Evolutionary conservation across 1,284 basidiomycete genomes (phyloP).

Genomic region (Moesziomyces sp.): DNA sequence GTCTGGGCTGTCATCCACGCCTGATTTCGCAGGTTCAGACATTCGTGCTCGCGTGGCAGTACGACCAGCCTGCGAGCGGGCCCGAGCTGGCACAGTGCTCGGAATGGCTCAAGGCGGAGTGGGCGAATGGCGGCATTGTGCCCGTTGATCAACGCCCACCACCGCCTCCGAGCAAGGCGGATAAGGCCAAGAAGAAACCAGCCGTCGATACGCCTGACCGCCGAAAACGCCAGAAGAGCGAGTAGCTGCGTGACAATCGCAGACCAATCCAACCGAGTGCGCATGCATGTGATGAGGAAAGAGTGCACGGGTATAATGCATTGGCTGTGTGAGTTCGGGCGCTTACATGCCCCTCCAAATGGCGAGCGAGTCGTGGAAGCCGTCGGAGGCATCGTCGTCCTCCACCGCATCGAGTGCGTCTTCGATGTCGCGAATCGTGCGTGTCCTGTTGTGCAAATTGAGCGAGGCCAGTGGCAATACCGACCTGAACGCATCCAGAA

Average conservation of each 20-base stretch:
- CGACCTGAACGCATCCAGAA: background rate
- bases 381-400: background rate
- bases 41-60: slow-evolving; percentile 59
- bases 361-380: slow-evolving; percentile 11
- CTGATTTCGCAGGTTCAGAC: slow-evolving; percentile 55
- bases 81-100: slow-evolving; percentile 26
- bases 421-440: slow-evolving; percentile 14
- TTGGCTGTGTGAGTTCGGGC: background rate
- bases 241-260: slow-evolving; percentile 8
- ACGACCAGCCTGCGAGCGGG: slow-evolving; percentile 13
- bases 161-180: slow-evolving; percentile 17
- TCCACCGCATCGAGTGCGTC: slow-evolving; percentile 14
- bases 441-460: slow-evolving; percentile 19
- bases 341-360: slow-evolving; percentile 48
- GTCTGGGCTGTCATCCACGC: slow-evolving; percentile 42
- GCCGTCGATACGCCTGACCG: slow-evolving; percentile 7
- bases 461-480: slow-evolving; percentile 25
- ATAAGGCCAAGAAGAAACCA: slow-evolving; percentile 39
- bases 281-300: background rate
- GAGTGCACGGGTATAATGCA: slow-evolving; percentile 16
- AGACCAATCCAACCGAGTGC: background rate
- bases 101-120: slow-evolving; percentile 48
- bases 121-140: slow-evolving; percentile 58
- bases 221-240: slow-evolving; percentile 53
- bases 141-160: slow-evolving; percentile 43